Evolutionary conservation across 1,284 basidiomycete species (phyloP).

Genomic region (Lignosus rhinocerotis): DNA sequence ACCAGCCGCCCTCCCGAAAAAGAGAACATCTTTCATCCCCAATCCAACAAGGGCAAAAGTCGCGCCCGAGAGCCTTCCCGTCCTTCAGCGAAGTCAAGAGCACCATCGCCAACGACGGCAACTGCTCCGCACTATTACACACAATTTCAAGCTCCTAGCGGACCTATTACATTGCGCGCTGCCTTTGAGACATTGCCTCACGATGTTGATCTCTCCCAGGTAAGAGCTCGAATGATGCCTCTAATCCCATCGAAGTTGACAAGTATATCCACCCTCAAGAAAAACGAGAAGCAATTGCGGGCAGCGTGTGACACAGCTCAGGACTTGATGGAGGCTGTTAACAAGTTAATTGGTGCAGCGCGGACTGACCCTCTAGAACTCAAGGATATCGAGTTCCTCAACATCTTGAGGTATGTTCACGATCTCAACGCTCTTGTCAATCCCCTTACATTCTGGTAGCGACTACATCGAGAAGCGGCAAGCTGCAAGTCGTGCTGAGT

Average conservation of each 20-base stretch:
- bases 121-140: background rate
- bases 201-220: conserved; percentile 15
- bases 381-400: conserved; percentile 9
- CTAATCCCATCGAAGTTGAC: background rate
- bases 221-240: background rate
- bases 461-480: conserved; percentile 11
- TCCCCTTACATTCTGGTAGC: background rate
- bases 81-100: background rate
- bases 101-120: background rate
- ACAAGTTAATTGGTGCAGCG: conserved; percentile 19
- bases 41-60: conserved; percentile 26
- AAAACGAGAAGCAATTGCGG: conserved; percentile 20
- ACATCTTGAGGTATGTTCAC: conserved; percentile 3
- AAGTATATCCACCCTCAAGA: conserved; percentile 5
- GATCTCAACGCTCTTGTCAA: no score
- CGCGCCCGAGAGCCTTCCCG: conserved; percentile 1
- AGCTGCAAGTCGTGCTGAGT: background rate
- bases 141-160: background rate
- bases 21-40: conserved; percentile 26
- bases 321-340: conserved; percentile 6
- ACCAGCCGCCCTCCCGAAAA: conserved; percentile 25
- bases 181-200: conserved; percentile 2
- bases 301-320: conserved; percentile 10
- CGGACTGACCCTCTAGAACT: conserved; percentile 13
- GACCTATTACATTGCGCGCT: background rate